Conservation (phyloP, 208 protist genomes). For the Acanthamoeba lenticulata region DNA sequence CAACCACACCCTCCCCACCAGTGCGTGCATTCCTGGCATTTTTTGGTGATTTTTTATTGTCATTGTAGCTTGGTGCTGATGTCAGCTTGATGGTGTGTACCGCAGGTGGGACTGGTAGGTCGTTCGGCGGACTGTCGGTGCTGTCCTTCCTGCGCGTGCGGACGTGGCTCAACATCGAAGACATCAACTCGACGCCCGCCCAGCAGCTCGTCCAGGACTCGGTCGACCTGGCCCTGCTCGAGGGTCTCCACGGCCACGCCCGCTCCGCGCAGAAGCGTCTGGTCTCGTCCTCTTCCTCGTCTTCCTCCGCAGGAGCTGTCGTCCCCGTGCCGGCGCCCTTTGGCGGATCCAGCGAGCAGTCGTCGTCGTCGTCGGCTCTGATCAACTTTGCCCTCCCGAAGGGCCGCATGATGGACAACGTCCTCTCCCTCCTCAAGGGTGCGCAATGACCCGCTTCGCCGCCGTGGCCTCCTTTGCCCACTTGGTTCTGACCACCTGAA, state of each 20-base stretch:
- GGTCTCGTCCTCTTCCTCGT: not conserved
- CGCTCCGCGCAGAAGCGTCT: slow-evolving; percentile 62
- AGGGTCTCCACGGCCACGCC: slow-evolving; percentile 69
- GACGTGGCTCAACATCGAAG: slow-evolving; percentile 67
- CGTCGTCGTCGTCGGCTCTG: no score
- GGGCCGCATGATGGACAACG: slow-evolving; percentile 67
- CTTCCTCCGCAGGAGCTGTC: not conserved
- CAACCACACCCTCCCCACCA: slow-evolving; percentile 81
- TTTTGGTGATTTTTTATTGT: not conserved
- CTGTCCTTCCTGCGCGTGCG: slow-evolving; percentile 71
- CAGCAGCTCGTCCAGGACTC: slow-evolving; percentile 55
- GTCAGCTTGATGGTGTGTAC: not conserved
- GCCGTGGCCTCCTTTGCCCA: no score
- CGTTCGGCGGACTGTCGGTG: slow-evolving; percentile 71
- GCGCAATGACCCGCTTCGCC: not conserved
- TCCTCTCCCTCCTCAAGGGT: slow-evolving; percentile 59
- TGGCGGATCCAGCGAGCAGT: not conserved
- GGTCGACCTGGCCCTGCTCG: slow-evolving; percentile 58
- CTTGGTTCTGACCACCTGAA: no score
- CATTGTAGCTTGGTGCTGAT: not conserved
- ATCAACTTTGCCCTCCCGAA: slow-evolving; percentile 61
- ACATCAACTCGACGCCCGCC: not conserved
- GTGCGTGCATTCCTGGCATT: not conserved
- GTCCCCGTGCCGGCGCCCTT: not conserved
- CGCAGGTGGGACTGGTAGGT: slow-evolving; percentile 59